Base-by-base conservation (phyloP, 2,329 filamentous ascomycete genomes). In the Hypoxylon sp. region DNA sequence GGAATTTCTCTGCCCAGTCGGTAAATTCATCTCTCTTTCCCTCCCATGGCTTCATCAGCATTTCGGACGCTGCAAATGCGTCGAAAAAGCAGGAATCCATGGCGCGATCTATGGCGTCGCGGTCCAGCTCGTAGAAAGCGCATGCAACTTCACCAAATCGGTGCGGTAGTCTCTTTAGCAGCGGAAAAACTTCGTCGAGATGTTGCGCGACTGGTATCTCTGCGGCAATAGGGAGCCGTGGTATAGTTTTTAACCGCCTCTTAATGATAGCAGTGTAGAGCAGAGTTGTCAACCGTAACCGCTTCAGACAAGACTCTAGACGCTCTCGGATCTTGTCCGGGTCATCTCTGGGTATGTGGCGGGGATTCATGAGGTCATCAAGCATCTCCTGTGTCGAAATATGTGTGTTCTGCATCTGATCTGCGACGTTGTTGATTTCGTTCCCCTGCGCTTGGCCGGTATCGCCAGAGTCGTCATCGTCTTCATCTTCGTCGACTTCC, bases 11-110 rank as follows among this genome's bases (percentile, higher is more conserved):
- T n/a, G 85, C 88, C 94, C 94, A 97, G 14, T 86, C 82, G 0
- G 89, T 91, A 74, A 96, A 97, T 73, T 91, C 92, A 73, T 97
- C 94, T 16, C 86, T 83, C 48, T 85, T 78, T 0, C 85, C 89
- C 2, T 85, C 79, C 91, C 91, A 94, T 19, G 84, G 82, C 63
- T 82, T 80, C 52, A 81, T 80, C 11, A 92, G 78, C 50, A 90
- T 74, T 60, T 87, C 83, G 0, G 85, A 83, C 0, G 84, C 85
- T 0, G 78, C 80, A 69, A 86, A 85, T 0, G 90, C 89, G 53
- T 88, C 84, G 1, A 81, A 79, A 64, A 89, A 88, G 71, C 89
- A 90, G 41, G 84, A 81, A 3, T 86, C 82, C 80, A 93, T 84
- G 21, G 80, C 79, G 5, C 78, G 76, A 71, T 89, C 88, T 46